phyloP scores from a whole-genome alignment of 139 green algal species.

The Diplosphaera chodatii region DNA sequence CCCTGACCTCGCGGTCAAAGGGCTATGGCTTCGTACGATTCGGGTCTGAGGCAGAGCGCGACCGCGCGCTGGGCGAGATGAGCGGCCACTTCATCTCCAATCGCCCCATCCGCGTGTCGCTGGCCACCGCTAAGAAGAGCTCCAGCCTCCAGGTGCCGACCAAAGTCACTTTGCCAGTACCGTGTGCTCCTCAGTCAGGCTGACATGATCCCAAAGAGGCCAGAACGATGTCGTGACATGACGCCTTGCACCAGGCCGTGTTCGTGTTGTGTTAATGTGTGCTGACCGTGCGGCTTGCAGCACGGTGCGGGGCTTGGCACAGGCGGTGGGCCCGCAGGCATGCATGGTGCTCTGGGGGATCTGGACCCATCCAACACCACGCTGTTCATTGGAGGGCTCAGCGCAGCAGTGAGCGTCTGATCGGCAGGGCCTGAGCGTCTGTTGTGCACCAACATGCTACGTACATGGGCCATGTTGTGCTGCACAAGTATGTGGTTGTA shows the following conservation, averaged over 20 bases:
- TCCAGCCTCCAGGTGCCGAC: neutral
- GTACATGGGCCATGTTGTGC: too few species aligned
- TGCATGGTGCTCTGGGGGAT: conserved; percentile 37
- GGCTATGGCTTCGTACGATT: conserved; percentile 97
- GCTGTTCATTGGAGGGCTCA: conserved; percentile 78
- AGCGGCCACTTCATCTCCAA: conserved; percentile 66
- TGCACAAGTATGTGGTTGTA: too few species aligned
- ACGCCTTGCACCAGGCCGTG: too few species aligned
- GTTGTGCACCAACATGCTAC: too few species aligned
- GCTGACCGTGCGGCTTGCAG: too few species aligned
- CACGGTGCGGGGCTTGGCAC: neutral
- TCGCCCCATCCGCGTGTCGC: conserved; percentile 66
- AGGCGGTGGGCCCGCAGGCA: neutral
- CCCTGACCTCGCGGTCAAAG: conserved; percentile 73
- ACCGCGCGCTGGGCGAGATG: conserved; percentile 83
- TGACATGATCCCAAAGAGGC: too few species aligned
- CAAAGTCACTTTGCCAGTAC: too few species aligned
- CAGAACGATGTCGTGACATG: too few species aligned
- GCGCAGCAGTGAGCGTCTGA: conserved; percentile 16
- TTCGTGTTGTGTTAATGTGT: too few species aligned
- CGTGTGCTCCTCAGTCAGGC: too few species aligned
- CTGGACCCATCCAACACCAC: conserved; percentile 83
- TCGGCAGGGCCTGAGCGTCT: too few species aligned
- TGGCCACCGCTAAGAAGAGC: conserved; percentile 65
- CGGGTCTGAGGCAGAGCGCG: conserved; percentile 66